Evolutionary conservation across 352 stramenopile genomes (phyloP).

Genomic region (Aphanomyces stellatus): DNA sequence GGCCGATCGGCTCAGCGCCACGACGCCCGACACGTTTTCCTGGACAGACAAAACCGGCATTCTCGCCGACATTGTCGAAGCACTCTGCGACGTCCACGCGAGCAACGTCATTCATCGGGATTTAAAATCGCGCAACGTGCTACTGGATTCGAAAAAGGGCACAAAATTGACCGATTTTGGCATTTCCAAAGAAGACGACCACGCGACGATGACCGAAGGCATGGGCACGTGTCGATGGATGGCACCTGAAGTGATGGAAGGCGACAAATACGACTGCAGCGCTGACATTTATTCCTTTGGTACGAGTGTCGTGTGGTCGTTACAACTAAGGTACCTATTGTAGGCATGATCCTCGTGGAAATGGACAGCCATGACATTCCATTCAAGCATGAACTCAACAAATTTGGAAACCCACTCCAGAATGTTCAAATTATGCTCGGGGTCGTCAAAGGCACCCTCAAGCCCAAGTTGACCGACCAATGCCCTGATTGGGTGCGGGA

Average conservation of each 20-base stretch:
- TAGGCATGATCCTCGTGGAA: constrained; percentile 28
- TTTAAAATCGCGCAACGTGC: not conserved
- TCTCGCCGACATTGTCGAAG: constrained; percentile 36
- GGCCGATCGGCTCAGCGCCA: constrained; percentile 62
- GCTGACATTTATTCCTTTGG: constrained; percentile 51
- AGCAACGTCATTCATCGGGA: not conserved
- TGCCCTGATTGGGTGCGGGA: constrained; percentile 44
- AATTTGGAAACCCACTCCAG: not conserved
- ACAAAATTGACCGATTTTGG: constrained; percentile 66
- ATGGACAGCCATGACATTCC: constrained; percentile 24
- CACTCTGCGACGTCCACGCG: not conserved
- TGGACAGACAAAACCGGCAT: constrained; percentile 73
- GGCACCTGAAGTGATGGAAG: constrained; percentile 40
- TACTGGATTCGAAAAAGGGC: constrained; percentile 25
- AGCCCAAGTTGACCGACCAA: constrained; percentile 43
- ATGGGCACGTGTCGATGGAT: constrained; percentile 46
- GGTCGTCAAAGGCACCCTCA: constrained; percentile 52
- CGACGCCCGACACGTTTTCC: constrained; percentile 70
- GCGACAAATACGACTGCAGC: constrained; percentile 35
- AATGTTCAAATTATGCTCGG: constrained; percentile 41
- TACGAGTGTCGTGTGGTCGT: not conserved
- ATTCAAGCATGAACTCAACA: not conserved
- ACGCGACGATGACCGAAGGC: constrained; percentile 56
- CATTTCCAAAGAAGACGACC: constrained; percentile 32
- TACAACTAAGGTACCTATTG: not conserved